Base-by-base conservation (phyloP, 257 asterid species). In the Linaria vulgaris region DNA sequence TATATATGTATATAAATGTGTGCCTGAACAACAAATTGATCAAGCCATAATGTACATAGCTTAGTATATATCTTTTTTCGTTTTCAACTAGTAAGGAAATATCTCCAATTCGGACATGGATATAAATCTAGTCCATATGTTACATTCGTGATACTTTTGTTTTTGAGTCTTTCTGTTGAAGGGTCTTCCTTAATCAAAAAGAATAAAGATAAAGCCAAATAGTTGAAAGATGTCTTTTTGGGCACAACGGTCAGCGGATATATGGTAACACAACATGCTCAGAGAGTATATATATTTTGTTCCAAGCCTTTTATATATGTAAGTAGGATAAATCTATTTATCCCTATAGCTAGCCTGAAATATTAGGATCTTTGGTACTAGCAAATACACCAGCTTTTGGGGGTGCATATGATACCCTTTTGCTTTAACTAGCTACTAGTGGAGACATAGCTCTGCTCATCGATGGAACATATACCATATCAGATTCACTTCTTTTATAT, bases 361-460 rank as follows among this genome's bases (percentile, higher is more conserved):
- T 9, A 37, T 10, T 14, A 52, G 14, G 17, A 45, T 12, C 24
- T 27, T 21, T 19, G 41, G 17, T 79, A 65, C 68, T 73, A n/a
- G 83, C 80, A 83, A 80, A 82, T 56, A 78, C 60, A 71, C 66
- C 82, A 70, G 85, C 90, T 83, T 83, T 82, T 73, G 61, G 83
- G 37, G 77, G 71, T 83, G 83, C 80, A 79, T 74, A 77, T 73
- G 79, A 82, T 80, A 59, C 80, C 76, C 81, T 77, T 80, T 84
- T 75, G 69, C 83, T 80, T 84, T 76, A 78, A 27, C 34, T 27
- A n/a, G 73, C n/a, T 19, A 19, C 69, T 72, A 83, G 84, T 83
- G 82, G 88, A 17, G 85, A 75, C 63, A 59, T 43, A 76, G 74
- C 68, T 63, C 79, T 71, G 69, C 77, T 84, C 72, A 73, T 82